phyloP scores from a whole-genome alignment of 1,139 yeast species.

The Saccharomyces hybrid region DNA sequence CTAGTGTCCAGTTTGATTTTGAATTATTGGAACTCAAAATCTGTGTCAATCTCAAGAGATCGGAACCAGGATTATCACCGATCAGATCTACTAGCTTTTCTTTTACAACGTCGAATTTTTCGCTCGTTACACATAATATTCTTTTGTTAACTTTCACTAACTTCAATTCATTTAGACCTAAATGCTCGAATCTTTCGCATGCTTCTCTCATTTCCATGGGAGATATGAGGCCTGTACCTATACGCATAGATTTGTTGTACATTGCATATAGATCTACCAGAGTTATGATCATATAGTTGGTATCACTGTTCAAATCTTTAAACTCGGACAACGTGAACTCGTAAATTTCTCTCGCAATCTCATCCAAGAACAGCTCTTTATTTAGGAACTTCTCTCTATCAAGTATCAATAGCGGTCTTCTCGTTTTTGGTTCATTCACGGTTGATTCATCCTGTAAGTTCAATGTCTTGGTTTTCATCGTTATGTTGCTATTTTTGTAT shows the following conservation, averaged over 20 bases:
- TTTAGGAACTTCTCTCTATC: constrained; percentile 32
- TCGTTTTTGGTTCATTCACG: not conserved
- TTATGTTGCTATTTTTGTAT: constrained; percentile 27
- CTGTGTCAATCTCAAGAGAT: constrained; percentile 25
- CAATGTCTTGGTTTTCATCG: constrained; percentile 16
- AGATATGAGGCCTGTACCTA: constrained; percentile 51
- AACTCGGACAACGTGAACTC: constrained; percentile 41
- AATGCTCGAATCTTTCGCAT: constrained; percentile 38
- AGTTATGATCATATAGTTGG: constrained; percentile 49
- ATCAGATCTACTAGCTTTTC: constrained; percentile 28
- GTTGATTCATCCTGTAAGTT: not conserved
- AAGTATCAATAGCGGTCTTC: constrained; percentile 25
- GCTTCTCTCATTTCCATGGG: constrained; percentile 51
- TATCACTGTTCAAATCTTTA: constrained; percentile 23
- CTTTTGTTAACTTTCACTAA: constrained; percentile 39
- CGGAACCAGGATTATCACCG: constrained; percentile 25
- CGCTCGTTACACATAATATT: constrained; percentile 32
- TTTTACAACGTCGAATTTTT: constrained; percentile 36
- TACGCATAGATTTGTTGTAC: constrained; percentile 49
- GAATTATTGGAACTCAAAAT: constrained; percentile 15
- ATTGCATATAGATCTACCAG: constrained; percentile 52
- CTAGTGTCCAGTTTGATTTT: constrained; percentile 57
- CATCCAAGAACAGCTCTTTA: constrained; percentile 31
- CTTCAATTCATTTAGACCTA: constrained; percentile 41
- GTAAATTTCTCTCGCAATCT: constrained; percentile 46